Percentiles rank a stretch among this genome's conserved stretches.
Evolutionary conservation across 1,284 basidiomycete genomes (phyloP).

Genomic region (Fomitopsis palustris): DNA sequence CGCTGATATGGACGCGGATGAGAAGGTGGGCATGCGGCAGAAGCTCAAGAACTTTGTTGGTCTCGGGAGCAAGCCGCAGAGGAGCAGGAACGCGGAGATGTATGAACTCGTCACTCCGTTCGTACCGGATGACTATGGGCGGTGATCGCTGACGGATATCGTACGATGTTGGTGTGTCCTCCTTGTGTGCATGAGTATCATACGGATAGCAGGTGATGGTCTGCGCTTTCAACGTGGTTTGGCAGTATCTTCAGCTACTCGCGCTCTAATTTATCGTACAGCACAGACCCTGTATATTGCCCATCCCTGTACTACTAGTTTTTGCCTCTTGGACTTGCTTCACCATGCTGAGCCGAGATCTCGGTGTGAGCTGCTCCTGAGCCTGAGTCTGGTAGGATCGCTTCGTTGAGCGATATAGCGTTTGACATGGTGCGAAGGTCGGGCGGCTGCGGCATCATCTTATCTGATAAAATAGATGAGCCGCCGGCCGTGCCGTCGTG

Average conservation of each 20-base stretch:
- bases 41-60: constrained; percentile 59
- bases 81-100: constrained; percentile 65
- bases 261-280: not conserved
- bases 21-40: constrained; percentile 37
- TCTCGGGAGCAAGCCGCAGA: constrained; percentile 40
- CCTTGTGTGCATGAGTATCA: not conserved
- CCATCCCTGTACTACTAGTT: not conserved
- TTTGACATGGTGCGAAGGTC: not conserved
- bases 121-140: constrained; percentile 33
- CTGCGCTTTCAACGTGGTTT: not conserved
- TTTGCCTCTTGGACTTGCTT: not conserved
- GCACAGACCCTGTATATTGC: not conserved
- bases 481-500: not conserved
- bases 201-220: not conserved
- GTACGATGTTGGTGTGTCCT: not conserved
- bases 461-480: constrained; percentile 9
- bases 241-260: not conserved
- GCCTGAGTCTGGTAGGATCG: no score
- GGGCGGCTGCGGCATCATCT: constrained; percentile 1
- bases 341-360: no score
- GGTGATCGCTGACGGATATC: constrained; percentile 4
- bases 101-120: constrained; percentile 80
- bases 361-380: no score
- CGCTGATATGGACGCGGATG: constrained; percentile 30
- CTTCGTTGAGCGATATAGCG: not conserved